phyloP scores from a whole-genome alignment of 2,329 filamentous ascomycete genomes.

The Zalaria sp. region DNA sequence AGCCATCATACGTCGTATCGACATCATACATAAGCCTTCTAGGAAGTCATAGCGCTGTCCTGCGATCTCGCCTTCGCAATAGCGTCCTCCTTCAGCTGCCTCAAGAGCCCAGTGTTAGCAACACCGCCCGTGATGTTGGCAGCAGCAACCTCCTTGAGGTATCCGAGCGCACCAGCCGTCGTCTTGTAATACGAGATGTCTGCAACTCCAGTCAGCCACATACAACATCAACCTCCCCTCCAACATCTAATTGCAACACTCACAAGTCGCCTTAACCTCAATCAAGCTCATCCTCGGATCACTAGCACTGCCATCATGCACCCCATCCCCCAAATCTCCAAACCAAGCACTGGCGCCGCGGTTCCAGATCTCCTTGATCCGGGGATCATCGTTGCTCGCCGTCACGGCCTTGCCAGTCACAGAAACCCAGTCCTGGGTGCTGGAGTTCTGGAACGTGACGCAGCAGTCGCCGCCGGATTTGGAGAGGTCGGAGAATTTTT shows the following conservation, averaged over 20 bases:
- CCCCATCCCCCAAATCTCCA: constrained; percentile 35
- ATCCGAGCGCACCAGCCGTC: constrained; percentile 13
- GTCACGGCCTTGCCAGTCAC: constrained; percentile 29
- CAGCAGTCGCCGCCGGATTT: constrained; percentile 25
- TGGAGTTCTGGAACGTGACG: constrained; percentile 32
- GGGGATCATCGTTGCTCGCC: constrained; percentile 27
- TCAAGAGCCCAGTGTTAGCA: constrained; percentile 17
- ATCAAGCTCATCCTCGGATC: constrained; percentile 34
- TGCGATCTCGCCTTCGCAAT: constrained; percentile 16
- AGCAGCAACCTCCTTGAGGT: constrained; percentile 17
- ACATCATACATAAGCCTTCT: too few species aligned
- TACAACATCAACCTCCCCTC: too few species aligned
- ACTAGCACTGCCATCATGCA: constrained; percentile 29
- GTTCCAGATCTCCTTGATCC: constrained; percentile 34
- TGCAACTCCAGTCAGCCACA: constrained; percentile 8
- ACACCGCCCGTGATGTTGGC: constrained; percentile 18
- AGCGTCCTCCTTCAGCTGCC: constrained; percentile 18
- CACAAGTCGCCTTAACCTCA: constrained; percentile 20
- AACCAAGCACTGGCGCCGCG: constrained; percentile 31
- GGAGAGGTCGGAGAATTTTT: constrained; percentile 32
- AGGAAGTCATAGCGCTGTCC: constrained; percentile 13
- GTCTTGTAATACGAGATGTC: constrained; percentile 21
- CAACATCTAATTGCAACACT: constrained; percentile 2
- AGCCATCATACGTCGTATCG: too few species aligned
- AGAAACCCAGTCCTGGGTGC: constrained; percentile 33